phyloP scores from a whole-genome alignment of 2,329 filamentous ascomycete species.

The Incumbomyces delicatus region DNA sequence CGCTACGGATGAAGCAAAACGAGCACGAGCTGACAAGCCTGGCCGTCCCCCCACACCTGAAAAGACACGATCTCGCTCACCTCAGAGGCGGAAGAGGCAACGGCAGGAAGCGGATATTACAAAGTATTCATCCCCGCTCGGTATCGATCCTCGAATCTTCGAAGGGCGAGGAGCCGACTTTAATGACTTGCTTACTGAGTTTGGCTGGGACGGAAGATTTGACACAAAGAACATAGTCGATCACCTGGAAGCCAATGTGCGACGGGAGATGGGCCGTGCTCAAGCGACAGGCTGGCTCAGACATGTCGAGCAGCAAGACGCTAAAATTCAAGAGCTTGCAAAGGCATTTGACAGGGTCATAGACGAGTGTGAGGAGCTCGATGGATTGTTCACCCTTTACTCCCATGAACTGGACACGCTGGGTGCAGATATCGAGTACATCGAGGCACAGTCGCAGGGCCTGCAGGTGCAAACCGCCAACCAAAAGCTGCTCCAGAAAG shows the following conservation, averaged over 20 bases:
- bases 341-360: constrained; percentile 81
- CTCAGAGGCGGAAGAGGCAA: constrained; percentile 49
- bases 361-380: constrained; percentile 88
- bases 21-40: constrained; percentile 22
- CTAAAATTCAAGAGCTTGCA: constrained; percentile 77
- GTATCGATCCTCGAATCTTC: constrained; percentile 66
- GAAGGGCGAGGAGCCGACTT: constrained; percentile 71
- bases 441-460: constrained; percentile 94
- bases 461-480: constrained; percentile 95
- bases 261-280: constrained; percentile 77
- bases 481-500: constrained; percentile 83
- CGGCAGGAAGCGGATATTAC: constrained; percentile 63
- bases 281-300: constrained; percentile 90
- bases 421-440: constrained; percentile 91
- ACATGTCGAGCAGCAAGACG: constrained; percentile 74
- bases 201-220: constrained; percentile 76
- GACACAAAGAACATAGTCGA: constrained; percentile 68
- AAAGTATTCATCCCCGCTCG: constrained; percentile 67
- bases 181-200: constrained; percentile 70
- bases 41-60: constrained; percentile 30
- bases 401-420: constrained; percentile 92
- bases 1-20: constrained; percentile 1
- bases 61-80: constrained; percentile 22
- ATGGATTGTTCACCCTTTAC: constrained; percentile 87
- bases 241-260: constrained; percentile 70